Conservation (phyloP, 352 stramenopile genomes). For the Phytophthora macrochlamydospora region DNA sequence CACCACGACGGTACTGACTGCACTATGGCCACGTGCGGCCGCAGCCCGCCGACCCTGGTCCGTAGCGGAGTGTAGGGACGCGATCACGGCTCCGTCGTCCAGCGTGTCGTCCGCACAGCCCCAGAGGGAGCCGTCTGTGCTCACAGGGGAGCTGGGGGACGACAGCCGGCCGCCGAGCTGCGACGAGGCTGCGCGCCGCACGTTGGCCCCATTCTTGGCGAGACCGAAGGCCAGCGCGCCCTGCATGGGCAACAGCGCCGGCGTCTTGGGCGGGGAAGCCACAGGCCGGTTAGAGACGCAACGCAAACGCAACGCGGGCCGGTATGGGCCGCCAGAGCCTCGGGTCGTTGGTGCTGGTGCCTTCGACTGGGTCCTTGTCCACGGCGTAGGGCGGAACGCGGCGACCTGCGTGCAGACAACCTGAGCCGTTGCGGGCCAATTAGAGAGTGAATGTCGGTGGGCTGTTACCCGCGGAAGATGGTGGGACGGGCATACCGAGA, state of each 20-base stretch:
- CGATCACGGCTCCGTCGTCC: conserved; percentile 13
- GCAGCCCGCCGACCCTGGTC: conserved; percentile 2
- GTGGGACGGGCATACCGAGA: no score
- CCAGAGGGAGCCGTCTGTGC: conserved; percentile 9
- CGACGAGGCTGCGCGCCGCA: conserved; percentile 64
- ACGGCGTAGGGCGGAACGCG: no score
- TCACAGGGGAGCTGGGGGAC: conserved; percentile 39
- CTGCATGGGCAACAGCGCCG: conserved; percentile 45
- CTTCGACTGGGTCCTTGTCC: no score
- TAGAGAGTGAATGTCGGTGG: no score
- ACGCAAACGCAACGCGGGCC: no score
- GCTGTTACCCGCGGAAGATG: no score
- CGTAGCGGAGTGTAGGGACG: not conserved
- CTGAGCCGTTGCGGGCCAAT: no score
- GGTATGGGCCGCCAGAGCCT: no score
- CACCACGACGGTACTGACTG: not conserved
- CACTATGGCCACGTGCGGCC: conserved; percentile 13
- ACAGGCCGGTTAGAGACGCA: no score
- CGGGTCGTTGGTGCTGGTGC: no score
- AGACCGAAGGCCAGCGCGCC: conserved; percentile 56
- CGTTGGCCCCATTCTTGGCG: conserved; percentile 72
- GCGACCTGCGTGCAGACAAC: no score
- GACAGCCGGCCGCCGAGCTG: conserved; percentile 54
- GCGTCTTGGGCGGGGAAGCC: conserved; percentile 4
- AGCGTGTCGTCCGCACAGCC: conserved; percentile 13